Conservation (phyloP, 2,329 filamentous ascomycete species). For the Stemphylium lycopersici region DNA sequence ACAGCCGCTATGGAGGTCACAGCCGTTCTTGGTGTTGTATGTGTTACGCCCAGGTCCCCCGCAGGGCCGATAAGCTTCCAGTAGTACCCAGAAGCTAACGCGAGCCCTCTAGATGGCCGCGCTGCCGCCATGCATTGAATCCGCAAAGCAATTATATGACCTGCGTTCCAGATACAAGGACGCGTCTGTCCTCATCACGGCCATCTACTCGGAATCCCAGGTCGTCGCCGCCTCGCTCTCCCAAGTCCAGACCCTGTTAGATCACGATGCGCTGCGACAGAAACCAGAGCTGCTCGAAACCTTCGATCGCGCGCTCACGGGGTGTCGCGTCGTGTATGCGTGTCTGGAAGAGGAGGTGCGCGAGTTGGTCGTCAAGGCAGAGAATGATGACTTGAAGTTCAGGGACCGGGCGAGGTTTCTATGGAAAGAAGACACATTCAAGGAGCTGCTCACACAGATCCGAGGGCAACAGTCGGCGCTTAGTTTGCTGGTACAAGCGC, state of each 20-base stretch:
- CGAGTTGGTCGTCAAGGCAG: constrained; percentile 27
- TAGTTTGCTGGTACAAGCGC: constrained; percentile 39
- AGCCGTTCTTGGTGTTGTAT: constrained; percentile 13
- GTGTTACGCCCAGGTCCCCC: not conserved
- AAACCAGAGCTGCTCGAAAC: constrained; percentile 41
- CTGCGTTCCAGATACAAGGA: constrained; percentile 39
- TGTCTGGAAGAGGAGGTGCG: constrained; percentile 43
- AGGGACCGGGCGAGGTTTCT: constrained; percentile 36
- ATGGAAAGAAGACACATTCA: constrained; percentile 44
- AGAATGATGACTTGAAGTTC: constrained; percentile 29
- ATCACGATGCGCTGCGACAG: constrained; percentile 33
- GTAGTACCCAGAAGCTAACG: constrained; percentile 8
- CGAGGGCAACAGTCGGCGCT: constrained; percentile 43
- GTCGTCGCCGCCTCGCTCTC: constrained; percentile 42
- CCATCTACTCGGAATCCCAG: constrained; percentile 44
- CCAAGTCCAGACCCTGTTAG: constrained; percentile 39
- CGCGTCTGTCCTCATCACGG: constrained; percentile 38
- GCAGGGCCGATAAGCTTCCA: not conserved
- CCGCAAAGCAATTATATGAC: constrained; percentile 40
- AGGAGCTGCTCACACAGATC: constrained; percentile 43
- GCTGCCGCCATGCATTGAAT: constrained; percentile 35
- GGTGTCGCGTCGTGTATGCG: constrained; percentile 41
- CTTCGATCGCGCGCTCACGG: constrained; percentile 41
- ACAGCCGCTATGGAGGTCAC: constrained; percentile 10
- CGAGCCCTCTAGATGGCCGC: constrained; percentile 23